A percentile compares a stretch with the other conserved stretches of the same genome.
These are phyloP conservation scores for Porcisia hertigi DNA, from an alignment of 208 protist genomes.

Conservation along the genomic window DNA sequence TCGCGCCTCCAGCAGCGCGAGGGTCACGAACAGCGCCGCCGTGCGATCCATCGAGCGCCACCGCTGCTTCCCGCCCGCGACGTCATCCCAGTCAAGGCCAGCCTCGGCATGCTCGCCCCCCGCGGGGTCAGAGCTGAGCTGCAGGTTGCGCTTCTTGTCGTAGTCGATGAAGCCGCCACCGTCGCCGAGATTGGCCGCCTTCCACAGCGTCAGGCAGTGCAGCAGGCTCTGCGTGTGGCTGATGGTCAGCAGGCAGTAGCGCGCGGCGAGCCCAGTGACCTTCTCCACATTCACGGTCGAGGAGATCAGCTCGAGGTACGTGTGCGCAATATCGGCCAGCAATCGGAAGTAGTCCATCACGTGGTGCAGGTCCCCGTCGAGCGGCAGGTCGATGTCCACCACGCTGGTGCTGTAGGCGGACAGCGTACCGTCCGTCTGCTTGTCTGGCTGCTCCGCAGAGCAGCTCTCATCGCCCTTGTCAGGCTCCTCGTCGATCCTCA, in stretches of 20 bases:
- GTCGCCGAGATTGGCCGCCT: too few species aligned
- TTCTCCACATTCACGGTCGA: conserved; percentile 5
- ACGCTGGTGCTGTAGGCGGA: not conserved
- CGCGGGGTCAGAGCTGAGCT: too few species aligned
- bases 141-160: too few species aligned
- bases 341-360: conserved; percentile 24
- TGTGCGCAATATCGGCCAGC: conserved; percentile 19
- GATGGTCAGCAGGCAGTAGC: conserved; percentile 26
- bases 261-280: conserved; percentile 13
- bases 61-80: too few species aligned
- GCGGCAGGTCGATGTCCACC: conserved; percentile 17
- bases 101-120: too few species aligned
- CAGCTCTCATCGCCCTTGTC: not conserved
- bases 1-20: too few species aligned
- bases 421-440: not conserved
- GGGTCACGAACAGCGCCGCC: too few species aligned
- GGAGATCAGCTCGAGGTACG: conserved; percentile 12
- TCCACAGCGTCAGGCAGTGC: too few species aligned
- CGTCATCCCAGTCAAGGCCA: too few species aligned
- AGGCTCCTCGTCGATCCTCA: not conserved
- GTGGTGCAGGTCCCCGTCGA: conserved; percentile 18
- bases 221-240: conserved; percentile 26
- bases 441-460: not conserved
- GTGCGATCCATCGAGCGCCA: too few species aligned
- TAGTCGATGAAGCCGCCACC: too few species aligned